These are phyloP conservation scores for Suhomyces taliae DNA, from an alignment of 1,139 yeast genomes.

Conservation along the genomic window DNA sequence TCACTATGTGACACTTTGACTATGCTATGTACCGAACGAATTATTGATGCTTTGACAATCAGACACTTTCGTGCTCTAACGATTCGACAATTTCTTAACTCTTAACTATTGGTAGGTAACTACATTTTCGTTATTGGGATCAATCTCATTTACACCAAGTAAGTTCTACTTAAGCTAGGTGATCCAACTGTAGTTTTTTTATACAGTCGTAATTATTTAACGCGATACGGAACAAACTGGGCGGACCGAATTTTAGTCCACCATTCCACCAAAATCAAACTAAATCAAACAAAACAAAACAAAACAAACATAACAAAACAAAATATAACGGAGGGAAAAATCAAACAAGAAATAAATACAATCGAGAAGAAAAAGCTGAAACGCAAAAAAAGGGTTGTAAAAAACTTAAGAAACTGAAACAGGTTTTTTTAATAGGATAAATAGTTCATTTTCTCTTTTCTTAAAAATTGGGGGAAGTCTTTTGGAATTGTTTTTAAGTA, in stretches of 20 bases:
- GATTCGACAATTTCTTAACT: too few relatives aligned
- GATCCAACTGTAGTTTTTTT: too few relatives aligned
- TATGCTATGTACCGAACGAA: too few relatives aligned
- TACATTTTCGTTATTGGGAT: background rate
- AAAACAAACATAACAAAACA: background rate
- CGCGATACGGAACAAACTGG: background rate
- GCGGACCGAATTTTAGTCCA: background rate
- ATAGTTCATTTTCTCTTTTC: too few relatives aligned
- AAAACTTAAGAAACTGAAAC: too few relatives aligned
- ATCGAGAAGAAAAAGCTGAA: constrained; percentile 1
- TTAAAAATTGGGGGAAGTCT: too few relatives aligned
- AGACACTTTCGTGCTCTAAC: too few relatives aligned
- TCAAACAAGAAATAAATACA: constrained; percentile 6
- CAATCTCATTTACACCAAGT: background rate
- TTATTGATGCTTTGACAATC: too few relatives aligned
- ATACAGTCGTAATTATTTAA: background rate
- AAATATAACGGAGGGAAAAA: constrained; percentile 1
- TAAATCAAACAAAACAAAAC: constrained; percentile 2
- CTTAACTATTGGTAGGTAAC: background rate
- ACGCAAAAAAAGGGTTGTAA: too few relatives aligned
- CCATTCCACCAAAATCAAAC: background rate
- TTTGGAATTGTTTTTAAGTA: too few relatives aligned
- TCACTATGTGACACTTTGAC: too few relatives aligned
- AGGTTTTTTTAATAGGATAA: too few relatives aligned
- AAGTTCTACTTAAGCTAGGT: background rate